A percentile compares a stretch with the other conserved stretches of the same genome.
These are phyloP conservation scores for Tetraselmis chui DNA, from an alignment of 139 green algal species.

Conservation along the genomic window DNA sequence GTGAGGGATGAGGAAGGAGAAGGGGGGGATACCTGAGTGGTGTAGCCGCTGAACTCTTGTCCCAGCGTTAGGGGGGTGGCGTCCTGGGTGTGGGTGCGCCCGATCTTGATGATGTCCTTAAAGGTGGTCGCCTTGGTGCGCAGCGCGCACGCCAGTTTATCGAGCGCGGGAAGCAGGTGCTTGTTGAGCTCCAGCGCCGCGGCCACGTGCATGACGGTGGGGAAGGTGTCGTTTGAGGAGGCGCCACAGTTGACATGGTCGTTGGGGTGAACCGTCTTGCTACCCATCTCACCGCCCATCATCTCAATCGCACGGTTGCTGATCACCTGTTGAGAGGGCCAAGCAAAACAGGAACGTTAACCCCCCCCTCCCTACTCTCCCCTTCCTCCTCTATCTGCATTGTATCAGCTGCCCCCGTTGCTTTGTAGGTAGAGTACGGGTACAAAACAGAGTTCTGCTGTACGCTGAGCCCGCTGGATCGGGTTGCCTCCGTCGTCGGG, in stretches of 20 bases:
- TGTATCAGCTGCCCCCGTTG: too few relatives aligned
- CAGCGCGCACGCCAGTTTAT: constrained; percentile 29
- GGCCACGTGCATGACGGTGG: constrained; percentile 93
- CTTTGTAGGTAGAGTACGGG: too few relatives aligned
- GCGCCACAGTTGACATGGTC: constrained; percentile 96
- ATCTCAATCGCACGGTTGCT: constrained; percentile 72
- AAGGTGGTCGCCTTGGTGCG: constrained; percentile 69
- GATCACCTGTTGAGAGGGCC: too few relatives aligned
- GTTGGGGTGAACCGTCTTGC: constrained; percentile 90
- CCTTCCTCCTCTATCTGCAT: too few relatives aligned
- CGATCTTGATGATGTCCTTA: constrained; percentile 90
- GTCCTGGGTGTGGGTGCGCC: too few relatives aligned
- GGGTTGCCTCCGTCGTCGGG: too few relatives aligned
- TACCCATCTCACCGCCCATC: constrained; percentile 65
- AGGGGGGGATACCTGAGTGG: constrained; percentile 22
- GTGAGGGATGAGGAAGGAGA: background rate
- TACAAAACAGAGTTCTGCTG: too few relatives aligned
- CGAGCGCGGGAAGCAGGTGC: constrained; percentile 53
- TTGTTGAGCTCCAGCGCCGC: constrained; percentile 57
- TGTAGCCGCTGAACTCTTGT: too few relatives aligned
- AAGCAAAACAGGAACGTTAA: too few relatives aligned
- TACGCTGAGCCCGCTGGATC: too few relatives aligned
- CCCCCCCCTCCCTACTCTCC: too few relatives aligned
- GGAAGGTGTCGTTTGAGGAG: constrained; percentile 94
- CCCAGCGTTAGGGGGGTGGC: too few relatives aligned